Conservation (phyloP, 805 yeast species). For the Middelhovenomyces tepae region DNA sequence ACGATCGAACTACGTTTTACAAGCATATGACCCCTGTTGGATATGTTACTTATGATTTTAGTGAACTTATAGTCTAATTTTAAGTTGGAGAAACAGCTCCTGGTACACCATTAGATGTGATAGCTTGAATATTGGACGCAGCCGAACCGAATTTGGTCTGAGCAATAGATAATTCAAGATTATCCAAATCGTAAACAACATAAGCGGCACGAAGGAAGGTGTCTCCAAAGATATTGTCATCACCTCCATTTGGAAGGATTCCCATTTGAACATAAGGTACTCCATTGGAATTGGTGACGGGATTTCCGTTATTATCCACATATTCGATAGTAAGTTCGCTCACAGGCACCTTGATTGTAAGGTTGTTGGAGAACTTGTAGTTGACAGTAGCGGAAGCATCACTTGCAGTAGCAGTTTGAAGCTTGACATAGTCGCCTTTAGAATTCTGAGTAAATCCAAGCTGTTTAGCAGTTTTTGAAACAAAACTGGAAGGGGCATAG, state of each 20-base stretch:
- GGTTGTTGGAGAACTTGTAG: background rate
- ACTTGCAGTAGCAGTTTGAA: too few relatives aligned
- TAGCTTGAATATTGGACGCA: background rate
- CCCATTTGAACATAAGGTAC: background rate
- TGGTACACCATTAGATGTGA: too few relatives aligned
- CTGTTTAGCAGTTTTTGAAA: too few relatives aligned
- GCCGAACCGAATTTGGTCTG: constrained; percentile 24
- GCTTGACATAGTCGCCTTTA: too few relatives aligned
- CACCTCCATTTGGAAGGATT: constrained; percentile 2
- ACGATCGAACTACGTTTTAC: constrained; percentile 42
- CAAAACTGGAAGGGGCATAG: too few relatives aligned
- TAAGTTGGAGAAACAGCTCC: too few relatives aligned
- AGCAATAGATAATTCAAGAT: constrained; percentile 47
- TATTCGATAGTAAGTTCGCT: background rate
- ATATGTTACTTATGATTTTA: too few relatives aligned
- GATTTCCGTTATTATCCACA: constrained; percentile 1
- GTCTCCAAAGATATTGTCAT: background rate
- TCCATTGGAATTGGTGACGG: background rate
- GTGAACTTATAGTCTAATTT: too few relatives aligned
- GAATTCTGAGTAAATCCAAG: too few relatives aligned
- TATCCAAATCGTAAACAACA: background rate
- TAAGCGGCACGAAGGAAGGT: constrained; percentile 1
- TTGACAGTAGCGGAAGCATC: too few relatives aligned
- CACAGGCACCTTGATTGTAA: constrained; percentile 1
- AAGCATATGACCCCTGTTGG: too few relatives aligned